Base-by-base conservation (phyloP, 495 filamentous ascomycete species). In the Aspergillus steynii region DNA sequence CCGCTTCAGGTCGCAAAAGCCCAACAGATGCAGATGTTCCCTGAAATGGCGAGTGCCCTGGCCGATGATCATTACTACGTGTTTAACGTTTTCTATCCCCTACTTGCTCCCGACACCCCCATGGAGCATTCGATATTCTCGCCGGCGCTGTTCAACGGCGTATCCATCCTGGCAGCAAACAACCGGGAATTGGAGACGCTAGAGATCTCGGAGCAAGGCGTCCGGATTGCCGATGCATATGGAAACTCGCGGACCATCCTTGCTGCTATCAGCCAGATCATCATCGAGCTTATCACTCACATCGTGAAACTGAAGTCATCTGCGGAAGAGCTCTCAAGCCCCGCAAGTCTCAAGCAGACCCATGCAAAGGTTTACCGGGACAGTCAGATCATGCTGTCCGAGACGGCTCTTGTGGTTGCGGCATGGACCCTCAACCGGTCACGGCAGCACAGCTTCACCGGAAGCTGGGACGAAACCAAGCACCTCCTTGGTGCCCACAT, bases 91-190 rank as follows among this genome's bases (percentile, higher is more conserved):
- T 73, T 69, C 48, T 80, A 81, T 58, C 79, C 77, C 14, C 71
- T 77, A 2, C 57, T 78, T 20, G 69, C 68, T 5, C 69, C 71
- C 0, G 65, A 76, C 12, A 68, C 67, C 4, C 52, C 68, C 0
- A 74, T 81, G 73, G 79, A 81, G 60, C 70, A 76, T 56, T 70
- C 77, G 1, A 71, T 81, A 48, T 79, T 81, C 58, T 81, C 79
- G 2, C 75, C 77, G 3, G 77, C 77, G 25, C 67, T 81, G 14
- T 74, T 80, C 61, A 71, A 76, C 52, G 76, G 75, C 5, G 63
- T 81, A 42, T 72, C 74, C 9, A 60, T 81, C 37, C 66, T 80
- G 61, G 71, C 74, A 5, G 77, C 73, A 37, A 81, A 80, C 47
- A 68, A 69, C 34, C 65, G 79, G 29, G 79, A 81, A 56, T 65